Evolutionary conservation across 2,329 filamentous ascomycete species (phyloP), one percentile per base, ranked within the genome.

Genomic region (Xylaria sp.): DNA sequence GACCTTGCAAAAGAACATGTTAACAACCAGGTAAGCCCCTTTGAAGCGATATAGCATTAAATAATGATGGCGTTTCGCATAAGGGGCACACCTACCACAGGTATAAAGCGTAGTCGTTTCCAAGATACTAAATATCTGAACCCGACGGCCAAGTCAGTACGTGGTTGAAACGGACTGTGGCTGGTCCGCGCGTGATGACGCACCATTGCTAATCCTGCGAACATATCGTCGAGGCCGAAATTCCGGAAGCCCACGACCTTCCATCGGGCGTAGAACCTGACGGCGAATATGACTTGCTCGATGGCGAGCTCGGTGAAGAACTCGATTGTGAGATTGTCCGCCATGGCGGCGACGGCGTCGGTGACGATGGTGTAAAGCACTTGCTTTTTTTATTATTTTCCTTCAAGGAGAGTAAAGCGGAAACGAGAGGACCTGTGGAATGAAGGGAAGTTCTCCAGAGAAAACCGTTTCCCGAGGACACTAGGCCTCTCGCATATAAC

Each of bases 61-160:
- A n/a, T n/a, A n/a, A n/a, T n/a, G n/a, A n/a, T n/a, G n/a, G n/a
- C n/a, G n/a, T n/a, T n/a, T n/a, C n/a, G n/a, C n/a, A n/a, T n/a
- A n/a, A 17, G 41, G n/a, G 82, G 41, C 78, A 78, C 60, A 82
- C 71, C 77, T 82, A 68, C 21, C 20, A 42, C 52, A 44, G 3
- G 40, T 50, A 26, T 20, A 50, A n/a, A 50, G 48, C 16, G 44
- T 39, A 16, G 48, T 45, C 13, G 42, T 18, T 44, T 50, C 48
- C 2, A 50, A 29, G 24, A 45, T 44, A 40, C 48, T 44, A 16
- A 50, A 50, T 37, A 44, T 17, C 47, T 50, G 4, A 18, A n/a
- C 13, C 19, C 6, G 34, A 17, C 13, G 18, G 6, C n/a, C n/a
- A n/a, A 39, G 44, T 47, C 20, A 47, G n/a, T 38, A 39, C 26